Evolutionary conservation across 1,139 yeast species (phyloP), one percentile per base, ranked within the genome.

Genomic region (Suhomyces taliae): DNA sequence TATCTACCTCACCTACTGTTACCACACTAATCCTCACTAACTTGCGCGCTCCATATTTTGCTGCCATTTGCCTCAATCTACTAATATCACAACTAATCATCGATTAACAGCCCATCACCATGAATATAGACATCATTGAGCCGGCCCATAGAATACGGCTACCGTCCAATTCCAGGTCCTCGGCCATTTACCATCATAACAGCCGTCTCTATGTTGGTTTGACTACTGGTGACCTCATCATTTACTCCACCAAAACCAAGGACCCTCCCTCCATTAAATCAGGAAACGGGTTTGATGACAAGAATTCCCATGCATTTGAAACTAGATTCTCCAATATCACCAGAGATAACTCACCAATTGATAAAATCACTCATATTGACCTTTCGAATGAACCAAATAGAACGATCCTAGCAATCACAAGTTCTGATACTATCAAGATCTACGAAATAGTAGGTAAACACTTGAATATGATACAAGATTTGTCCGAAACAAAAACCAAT

Each of bases 391-490:
- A 59, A 37, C 46, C 48, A 29, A 61, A 57, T 48, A 58, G 67
- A 43, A 60, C 62, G 8, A 60, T 69, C 8, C 54, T 73, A 14
- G 58, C 66, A 4, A 56, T 72, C 12, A 60, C 66, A 8, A 60
- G 60, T 5, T 38, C 55, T 1, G 73, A 67, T 10, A 45, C 57
- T 1, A 52, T 72, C 4, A 58, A 62, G 35, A 58, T 73, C 4
- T 67, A 60, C 50, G 78, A 73, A 50, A 58, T 65, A 44, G 69
- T 67, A 2, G 76, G 76, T 0, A 54, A 59, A 24, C 72, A 70
- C 47, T 56, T 72, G 34, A 70, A 68, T 45, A 56, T 70, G 40
- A 59, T 72, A 10, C 64, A 63, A 39, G 56, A 59, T n/a, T 56
- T 73, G 29, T 65, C 64, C 2, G 74, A 70, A 3, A 53, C 65